phyloP scores from a whole-genome alignment of 1,284 basidiomycete genomes.

The Rhodotorula mucilaginosa region DNA sequence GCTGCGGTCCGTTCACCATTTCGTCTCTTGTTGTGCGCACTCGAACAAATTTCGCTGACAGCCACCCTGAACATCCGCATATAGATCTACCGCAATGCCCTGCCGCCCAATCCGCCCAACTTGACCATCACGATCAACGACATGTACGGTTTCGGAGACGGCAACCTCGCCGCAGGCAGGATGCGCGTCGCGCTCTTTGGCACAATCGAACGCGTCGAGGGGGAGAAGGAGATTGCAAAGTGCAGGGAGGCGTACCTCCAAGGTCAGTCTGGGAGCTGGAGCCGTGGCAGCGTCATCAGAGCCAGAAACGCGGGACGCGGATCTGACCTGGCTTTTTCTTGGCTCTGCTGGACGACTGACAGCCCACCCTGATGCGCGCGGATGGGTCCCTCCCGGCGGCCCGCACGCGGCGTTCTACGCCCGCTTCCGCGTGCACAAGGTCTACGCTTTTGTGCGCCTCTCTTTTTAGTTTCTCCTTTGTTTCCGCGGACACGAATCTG shows the following conservation, averaged over 20 bases:
- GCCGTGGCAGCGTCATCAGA: background rate
- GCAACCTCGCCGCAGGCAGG: conserved; percentile 38
- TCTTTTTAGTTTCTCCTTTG: background rate
- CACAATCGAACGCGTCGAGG: conserved; percentile 34
- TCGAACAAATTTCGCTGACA: background rate
- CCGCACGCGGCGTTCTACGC: conserved; percentile 39
- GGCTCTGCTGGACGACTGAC: background rate
- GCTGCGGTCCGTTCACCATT: conserved; percentile 22
- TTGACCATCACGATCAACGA: conserved; percentile 39
- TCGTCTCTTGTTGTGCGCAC: background rate
- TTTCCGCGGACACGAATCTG: background rate
- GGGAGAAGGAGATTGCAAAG: conserved; percentile 22
- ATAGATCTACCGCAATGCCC: conserved; percentile 40
- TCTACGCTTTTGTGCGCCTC: conserved; percentile 33
- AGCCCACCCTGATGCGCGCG: conserved; percentile 37
- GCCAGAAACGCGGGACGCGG: too few relatives aligned
- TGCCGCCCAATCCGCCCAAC: conserved; percentile 36
- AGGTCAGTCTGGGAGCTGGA: conserved; percentile 3
- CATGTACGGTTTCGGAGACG: conserved; percentile 35
- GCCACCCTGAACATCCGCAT: background rate
- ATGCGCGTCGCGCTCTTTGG: conserved; percentile 39
- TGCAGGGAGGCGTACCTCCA: conserved; percentile 31
- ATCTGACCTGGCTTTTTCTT: background rate
- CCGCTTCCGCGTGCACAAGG: conserved; percentile 32
- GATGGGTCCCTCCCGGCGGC: conserved; percentile 29